Percentiles rank a stretch among this genome's conserved stretches.
phyloP scores from a whole-genome alignment of 352 stramenopile species.

The Phytophthora chlamydospora region DNA sequence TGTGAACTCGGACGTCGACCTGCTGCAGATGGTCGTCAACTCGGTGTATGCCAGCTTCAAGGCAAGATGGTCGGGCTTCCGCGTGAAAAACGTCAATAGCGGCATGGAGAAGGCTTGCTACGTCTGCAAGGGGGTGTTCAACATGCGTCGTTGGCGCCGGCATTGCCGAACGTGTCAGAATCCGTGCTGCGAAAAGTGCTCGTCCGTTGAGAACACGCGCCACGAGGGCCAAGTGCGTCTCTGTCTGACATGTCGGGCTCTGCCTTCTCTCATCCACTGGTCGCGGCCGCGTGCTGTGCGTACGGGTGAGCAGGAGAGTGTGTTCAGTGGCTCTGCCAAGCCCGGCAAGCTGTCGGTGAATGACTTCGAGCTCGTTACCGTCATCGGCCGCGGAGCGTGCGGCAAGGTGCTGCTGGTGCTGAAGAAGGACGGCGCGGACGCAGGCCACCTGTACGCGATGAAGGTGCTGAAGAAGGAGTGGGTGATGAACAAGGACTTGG shows the following conservation, averaged over 20 bases:
- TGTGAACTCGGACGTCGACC: slow-evolving; percentile 51
- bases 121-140: slow-evolving; percentile 67
- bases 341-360: slow-evolving; percentile 78
- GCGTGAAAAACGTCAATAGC: slow-evolving; percentile 72
- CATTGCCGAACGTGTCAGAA: slow-evolving; percentile 78
- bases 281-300: slow-evolving; percentile 66
- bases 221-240: slow-evolving; percentile 71
- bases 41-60: slow-evolving; percentile 77
- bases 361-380: slow-evolving; percentile 76
- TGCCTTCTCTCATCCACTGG: slow-evolving; percentile 76
- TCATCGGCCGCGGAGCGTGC: slow-evolving; percentile 74
- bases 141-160: slow-evolving; percentile 75
- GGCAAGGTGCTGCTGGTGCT: slow-evolving; percentile 74
- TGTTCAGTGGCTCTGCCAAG: slow-evolving; percentile 68
- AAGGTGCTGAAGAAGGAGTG: slow-evolving; percentile 84
- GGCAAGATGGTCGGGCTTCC: slow-evolving; percentile 75
- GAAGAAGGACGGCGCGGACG: slow-evolving; percentile 70
- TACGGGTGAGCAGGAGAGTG: slow-evolving; percentile 71
- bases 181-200: slow-evolving; percentile 74
- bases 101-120: slow-evolving; percentile 78
- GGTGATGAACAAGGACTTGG: slow-evolving; percentile 84
- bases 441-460: slow-evolving; percentile 72
- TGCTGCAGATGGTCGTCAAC: slow-evolving; percentile 56
- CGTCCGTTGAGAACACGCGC: slow-evolving; percentile 63
- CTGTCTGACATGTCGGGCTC: slow-evolving; percentile 57